Evolutionary conservation across 441 rosid genomes (phyloP), one percentile per base, ranked within the genome.

Genomic region (Kokia cookei): DNA sequence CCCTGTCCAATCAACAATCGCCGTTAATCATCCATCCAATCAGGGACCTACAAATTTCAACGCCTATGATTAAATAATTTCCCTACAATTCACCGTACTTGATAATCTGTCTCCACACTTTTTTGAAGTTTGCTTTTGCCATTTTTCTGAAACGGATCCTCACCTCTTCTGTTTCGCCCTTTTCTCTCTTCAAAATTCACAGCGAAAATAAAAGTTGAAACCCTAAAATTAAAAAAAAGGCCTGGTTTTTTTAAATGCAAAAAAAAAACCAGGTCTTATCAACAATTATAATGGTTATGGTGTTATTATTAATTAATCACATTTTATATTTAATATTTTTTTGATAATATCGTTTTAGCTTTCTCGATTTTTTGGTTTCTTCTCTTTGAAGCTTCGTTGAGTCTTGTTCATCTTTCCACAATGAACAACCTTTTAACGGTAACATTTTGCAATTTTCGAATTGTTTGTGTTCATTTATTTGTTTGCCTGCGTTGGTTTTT

Each of bases 341-440:
- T 40, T 40, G 9, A 8, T 42, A 42, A 42, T 42, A 9, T 42
- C 61, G 8, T n/a, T 69, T 69, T 32, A 69, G 60, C 15, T 32
- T 54, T 69, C 15, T 24, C 26, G 6, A 10, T 6, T 50, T 47
- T 47, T 48, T 48, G 12, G 26, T 35, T 48, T 62, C 37, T 73
- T 73, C 59, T 61, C 59, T 43, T 45, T 29, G 45, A 73, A 51
- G 59, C 51, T 70, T 67, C n/a, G 17, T 69, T 57, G 26, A 74
- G 58, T 42, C 45, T 66, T 2, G 3, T 45, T 66, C 76, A 14
- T 75, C 78, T 78, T 69, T 74, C 82, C 13, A 86, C 83, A 75
- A 92, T 94, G 98, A 92, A 94, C 84, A 93, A 94, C 85, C 96
- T 94, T 79, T 78, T 94, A 73, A 78, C 89, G 90, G 97, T 94